Evolutionary conservation across 2,329 filamentous ascomycete species (phyloP), one percentile per base, ranked within the genome.

Genomic region (Emericellopsis atlantica): DNA sequence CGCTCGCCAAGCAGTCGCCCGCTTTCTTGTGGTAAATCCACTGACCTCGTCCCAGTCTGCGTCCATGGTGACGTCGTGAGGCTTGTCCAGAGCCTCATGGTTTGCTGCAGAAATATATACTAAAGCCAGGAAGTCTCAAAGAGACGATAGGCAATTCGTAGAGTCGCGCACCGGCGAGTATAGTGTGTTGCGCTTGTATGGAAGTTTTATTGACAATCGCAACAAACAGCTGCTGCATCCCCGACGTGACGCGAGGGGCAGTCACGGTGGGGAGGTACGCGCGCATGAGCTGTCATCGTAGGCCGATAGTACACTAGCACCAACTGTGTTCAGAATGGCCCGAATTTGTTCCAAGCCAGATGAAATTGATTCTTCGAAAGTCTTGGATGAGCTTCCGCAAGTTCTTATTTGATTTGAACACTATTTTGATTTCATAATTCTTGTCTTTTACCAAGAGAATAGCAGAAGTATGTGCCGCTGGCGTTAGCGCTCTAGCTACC

Each of bases 21-120:
- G 36, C 16, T 9, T n/a, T 5, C 10, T 11, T 11, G 18, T 21
- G 18, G 12, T 37, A 9, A n/a, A 23, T 7, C 8, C 22, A 64
- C 71, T 55, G 61, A 75, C 76, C 70, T 81, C 75, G 63, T 78
- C 75, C 76, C 76, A 81, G 61, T 80, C 76, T 60, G 69, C 73
- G 61, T 81, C 76, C 76, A 80, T 80, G 55, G 61, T 66, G 54
- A 49, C 57, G 50, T 53, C 46, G 50, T 61, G 50, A 51, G 54
- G 56, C 62, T 62, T 53, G 49, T 60, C 55, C 46, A 47, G 44
- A 46, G 49, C 50, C 51, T 46, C 59, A 64, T 62, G 54, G 47
- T 51, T 52, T 45, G 41, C 40, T 26, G 23, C 29, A 45, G 18
- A 21, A 47, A 15, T n/a, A 4, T 4, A 37, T 37, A 16, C 3